Conservation (phyloP, 768 basidiomycete genomes). For the Collybiopsis luxurians region DNA sequence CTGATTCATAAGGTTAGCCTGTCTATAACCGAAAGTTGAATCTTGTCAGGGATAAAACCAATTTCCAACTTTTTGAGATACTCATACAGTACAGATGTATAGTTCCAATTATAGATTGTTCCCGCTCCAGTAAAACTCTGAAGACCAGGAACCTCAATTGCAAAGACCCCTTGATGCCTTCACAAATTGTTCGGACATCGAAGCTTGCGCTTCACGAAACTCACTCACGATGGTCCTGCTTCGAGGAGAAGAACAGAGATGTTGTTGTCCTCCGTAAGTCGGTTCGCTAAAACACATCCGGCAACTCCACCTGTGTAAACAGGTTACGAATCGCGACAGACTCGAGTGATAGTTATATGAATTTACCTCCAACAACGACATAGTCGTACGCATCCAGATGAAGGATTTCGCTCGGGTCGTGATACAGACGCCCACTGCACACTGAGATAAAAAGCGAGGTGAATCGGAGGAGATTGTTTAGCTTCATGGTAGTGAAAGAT, state of each 20-base stretch:
- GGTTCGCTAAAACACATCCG: background rate
- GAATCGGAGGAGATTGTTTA: background rate
- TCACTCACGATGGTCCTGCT: too few species aligned
- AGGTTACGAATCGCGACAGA: too few species aligned
- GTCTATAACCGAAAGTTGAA: background rate
- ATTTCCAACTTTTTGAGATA: background rate
- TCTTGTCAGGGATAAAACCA: background rate
- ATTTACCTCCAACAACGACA: background rate
- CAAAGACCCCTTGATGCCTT: background rate
- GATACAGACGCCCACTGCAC: background rate
- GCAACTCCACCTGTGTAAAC: background rate
- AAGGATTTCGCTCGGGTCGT: background rate
- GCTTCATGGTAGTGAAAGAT: background rate
- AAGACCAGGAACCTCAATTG: background rate
- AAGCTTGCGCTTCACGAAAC: too few species aligned
- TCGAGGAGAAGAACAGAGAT: background rate
- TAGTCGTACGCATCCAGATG: background rate
- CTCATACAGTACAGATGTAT: constrained; percentile 12
- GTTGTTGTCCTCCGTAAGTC: background rate
- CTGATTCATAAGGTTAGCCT: background rate
- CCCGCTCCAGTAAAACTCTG: constrained; percentile 2
- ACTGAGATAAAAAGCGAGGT: background rate
- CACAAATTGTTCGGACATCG: too few species aligned
- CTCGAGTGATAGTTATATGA: background rate
- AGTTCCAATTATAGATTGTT: constrained; percentile 20